Evolutionary conservation across 345 rosid genomes (phyloP).

Genomic region (Orychophragmus violaceus): DNA sequence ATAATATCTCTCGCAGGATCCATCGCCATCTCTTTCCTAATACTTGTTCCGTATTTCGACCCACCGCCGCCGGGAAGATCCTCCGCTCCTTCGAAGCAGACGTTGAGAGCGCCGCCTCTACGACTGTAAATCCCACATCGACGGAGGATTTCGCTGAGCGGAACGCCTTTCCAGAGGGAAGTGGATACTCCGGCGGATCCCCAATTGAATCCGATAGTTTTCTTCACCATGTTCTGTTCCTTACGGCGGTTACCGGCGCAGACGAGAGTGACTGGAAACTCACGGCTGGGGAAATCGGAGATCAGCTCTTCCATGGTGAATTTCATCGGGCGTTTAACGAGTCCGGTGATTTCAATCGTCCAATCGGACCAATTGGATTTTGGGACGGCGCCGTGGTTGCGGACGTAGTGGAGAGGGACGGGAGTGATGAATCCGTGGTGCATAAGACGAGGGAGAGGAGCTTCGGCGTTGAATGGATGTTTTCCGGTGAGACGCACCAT

Average conservation of each 20-base stretch:
- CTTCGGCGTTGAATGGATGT: constrained; percentile 88
- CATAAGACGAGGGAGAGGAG: constrained; percentile 77
- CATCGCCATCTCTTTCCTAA: constrained; percentile 61
- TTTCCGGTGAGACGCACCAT: constrained; percentile 97
- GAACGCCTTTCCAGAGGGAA: constrained; percentile 80
- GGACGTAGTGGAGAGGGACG: constrained; percentile 86
- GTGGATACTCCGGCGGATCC: constrained; percentile 79
- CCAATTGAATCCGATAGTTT: constrained; percentile 92
- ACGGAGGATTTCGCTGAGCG: constrained; percentile 50
- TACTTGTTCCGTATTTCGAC: constrained; percentile 85
- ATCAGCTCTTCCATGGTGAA: constrained; percentile 81
- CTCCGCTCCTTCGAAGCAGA: constrained; percentile 92
- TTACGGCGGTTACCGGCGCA: constrained; percentile 93
- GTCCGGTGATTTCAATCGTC: constrained; percentile 71
- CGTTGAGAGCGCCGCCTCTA: constrained; percentile 61
- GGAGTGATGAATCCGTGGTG: constrained; percentile 96
- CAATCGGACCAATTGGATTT: constrained; percentile 59
- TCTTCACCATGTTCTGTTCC: constrained; percentile 85
- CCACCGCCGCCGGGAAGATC: constrained; percentile 95
- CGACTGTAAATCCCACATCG: constrained; percentile 61
- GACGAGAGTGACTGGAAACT: constrained; percentile 70
- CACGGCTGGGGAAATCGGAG: constrained; percentile 54
- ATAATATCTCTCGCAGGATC: constrained; percentile 80
- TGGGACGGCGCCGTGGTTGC: constrained; percentile 86
- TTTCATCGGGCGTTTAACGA: constrained; percentile 56